Evolutionary conservation across 768 basidiomycete species (phyloP).

Genomic region (Amanita polypyramis): DNA sequence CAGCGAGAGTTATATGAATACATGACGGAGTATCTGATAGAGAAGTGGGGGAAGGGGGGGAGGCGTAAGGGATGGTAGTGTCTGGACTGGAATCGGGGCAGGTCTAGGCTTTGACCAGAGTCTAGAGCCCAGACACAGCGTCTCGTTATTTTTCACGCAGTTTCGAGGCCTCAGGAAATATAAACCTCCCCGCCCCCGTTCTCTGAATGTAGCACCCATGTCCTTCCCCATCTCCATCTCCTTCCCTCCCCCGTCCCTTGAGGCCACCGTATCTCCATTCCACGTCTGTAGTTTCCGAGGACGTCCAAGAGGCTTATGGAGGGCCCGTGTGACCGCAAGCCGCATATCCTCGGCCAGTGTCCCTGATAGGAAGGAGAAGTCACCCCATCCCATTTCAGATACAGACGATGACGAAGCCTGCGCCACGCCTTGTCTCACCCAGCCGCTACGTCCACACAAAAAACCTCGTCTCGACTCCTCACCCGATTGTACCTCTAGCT

Average conservation of each 20-base stretch:
- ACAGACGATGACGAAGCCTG: constrained; percentile 16
- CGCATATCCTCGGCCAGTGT: constrained; percentile 14
- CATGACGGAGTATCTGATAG: constrained; percentile 73
- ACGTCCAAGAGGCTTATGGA: constrained; percentile 35
- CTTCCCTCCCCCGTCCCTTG: constrained; percentile 2
- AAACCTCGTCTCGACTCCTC: constrained; percentile 6
- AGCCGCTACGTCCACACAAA: not conserved
- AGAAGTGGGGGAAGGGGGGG: constrained; percentile 90
- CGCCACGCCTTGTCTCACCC: constrained; percentile 10
- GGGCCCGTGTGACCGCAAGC: constrained; percentile 28
- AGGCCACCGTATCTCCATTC: not conserved
- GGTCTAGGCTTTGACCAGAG: constrained; percentile 11
- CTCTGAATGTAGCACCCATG: constrained; percentile 12
- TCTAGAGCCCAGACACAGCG: constrained; percentile 12
- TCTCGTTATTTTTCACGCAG: not conserved
- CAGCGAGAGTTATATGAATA: constrained; percentile 81
- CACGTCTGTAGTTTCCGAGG: constrained; percentile 12
- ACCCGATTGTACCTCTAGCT: constrained; percentile 11
- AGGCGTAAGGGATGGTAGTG: constrained; percentile 48
- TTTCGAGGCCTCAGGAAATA: not conserved
- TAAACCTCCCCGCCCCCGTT: not conserved
- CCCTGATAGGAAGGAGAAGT: constrained; percentile 8
- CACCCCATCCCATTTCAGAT: constrained; percentile 5
- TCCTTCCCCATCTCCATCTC: constrained; percentile 18
- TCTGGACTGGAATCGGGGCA: constrained; percentile 3